These are phyloP conservation scores for Hypoxylon sp. DNA, from an alignment of 2,329 filamentous ascomycete species.

Conservation along the genomic window DNA sequence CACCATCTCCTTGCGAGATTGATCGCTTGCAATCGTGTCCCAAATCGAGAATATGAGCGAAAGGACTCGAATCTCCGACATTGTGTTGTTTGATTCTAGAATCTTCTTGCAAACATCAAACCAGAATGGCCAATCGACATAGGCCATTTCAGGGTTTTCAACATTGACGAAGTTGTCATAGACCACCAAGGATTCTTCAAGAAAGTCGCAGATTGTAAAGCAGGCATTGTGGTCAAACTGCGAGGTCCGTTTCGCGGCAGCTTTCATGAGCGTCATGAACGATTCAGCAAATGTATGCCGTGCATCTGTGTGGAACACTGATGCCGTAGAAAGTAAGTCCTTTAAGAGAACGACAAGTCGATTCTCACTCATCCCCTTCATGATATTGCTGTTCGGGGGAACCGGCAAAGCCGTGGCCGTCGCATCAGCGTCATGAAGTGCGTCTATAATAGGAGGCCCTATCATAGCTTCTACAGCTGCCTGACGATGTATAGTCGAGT, in stretches of 20 bases:
- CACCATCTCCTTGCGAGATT: conserved; percentile 74
- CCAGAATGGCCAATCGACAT: conserved; percentile 88
- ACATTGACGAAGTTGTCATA: conserved; percentile 62
- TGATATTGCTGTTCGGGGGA: conserved; percentile 73
- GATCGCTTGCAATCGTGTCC: conserved; percentile 76
- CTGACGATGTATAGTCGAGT: conserved; percentile 86
- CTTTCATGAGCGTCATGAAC: conserved; percentile 79
- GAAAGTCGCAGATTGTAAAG: conserved; percentile 90
- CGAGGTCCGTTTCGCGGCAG: conserved; percentile 79
- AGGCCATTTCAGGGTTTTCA: conserved; percentile 54
- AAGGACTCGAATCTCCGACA: conserved; percentile 88
- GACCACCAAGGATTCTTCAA: conserved; percentile 83
- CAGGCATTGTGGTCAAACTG: conserved; percentile 86
- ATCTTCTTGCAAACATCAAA: conserved; percentile 82
- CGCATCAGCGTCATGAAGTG: conserved; percentile 70
- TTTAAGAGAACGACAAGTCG: conserved; percentile 84
- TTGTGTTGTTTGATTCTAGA: conserved; percentile 85
- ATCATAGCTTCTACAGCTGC: conserved; percentile 63
- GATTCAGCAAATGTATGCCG: conserved; percentile 81
- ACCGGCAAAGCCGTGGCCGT: conserved; percentile 72
- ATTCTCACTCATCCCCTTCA: conserved; percentile 89
- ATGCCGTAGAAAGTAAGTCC: conserved; percentile 74
- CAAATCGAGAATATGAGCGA: conserved; percentile 85
- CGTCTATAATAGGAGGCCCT: conserved; percentile 60
- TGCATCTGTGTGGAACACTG: conserved; percentile 55